A percentile compares a stretch with the other conserved stretches of the same genome.
Conservation (phyloP, 805 yeast genomes). For the Sugiyamaella americana region DNA sequence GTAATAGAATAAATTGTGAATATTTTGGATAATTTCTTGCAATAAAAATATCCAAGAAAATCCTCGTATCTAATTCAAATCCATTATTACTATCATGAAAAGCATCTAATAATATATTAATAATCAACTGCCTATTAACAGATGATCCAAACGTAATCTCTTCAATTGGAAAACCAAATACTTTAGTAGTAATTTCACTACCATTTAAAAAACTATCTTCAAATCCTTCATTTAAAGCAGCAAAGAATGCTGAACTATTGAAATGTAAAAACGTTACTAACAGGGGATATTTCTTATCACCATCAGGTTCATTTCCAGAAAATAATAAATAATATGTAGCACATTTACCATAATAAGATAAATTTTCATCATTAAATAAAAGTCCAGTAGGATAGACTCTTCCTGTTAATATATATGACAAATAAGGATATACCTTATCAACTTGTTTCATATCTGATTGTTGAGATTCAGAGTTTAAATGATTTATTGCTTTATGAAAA, state of each 20-base stretch:
- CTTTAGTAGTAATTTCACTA: background rate
- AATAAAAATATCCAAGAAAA: constrained; percentile 52
- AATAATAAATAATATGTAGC: constrained; percentile 53
- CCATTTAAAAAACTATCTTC: constrained; percentile 68
- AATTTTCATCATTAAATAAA: constrained; percentile 34
- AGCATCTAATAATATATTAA: constrained; percentile 63
- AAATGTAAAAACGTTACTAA: constrained; percentile 49
- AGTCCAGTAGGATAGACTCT: constrained; percentile 72
- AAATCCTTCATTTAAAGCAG: constrained; percentile 71
- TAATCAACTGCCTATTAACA: constrained; percentile 68
- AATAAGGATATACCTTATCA: constrained; percentile 47
- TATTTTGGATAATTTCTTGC: constrained; percentile 81
- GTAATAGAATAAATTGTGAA: constrained; percentile 69
- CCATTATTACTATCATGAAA: constrained; percentile 36
- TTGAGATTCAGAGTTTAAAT: background rate
- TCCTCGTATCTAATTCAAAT: constrained; percentile 22
- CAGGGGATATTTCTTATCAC: constrained; percentile 50
- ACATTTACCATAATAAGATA: constrained; percentile 41
- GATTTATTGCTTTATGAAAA: constrained; percentile 37
- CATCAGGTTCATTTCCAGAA: constrained; percentile 36
- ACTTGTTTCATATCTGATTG: constrained; percentile 20
- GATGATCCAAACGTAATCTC: constrained; percentile 24
- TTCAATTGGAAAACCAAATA: constrained; percentile 29
- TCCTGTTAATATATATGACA: constrained; percentile 67
- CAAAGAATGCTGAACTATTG: constrained; percentile 54